Evolutionary conservation across 169 alveolate species (phyloP).

Genomic region (Toxoplasma gondii): DNA sequence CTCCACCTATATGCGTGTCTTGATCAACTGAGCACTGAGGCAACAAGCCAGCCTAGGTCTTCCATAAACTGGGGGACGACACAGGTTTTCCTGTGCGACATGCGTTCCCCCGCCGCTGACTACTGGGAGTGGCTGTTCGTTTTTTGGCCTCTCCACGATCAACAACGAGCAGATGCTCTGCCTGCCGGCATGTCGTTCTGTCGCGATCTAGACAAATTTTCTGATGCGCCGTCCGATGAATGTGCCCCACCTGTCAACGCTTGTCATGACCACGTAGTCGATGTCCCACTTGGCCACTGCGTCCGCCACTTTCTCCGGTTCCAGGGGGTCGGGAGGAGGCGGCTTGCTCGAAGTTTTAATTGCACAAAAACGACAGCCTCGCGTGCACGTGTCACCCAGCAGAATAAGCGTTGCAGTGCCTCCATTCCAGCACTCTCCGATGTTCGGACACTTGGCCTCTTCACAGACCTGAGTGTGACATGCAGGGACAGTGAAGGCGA

Average conservation of each 20-base stretch:
- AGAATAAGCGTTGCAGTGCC: constrained; percentile 83
- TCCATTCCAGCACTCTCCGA: constrained; percentile 82
- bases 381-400: constrained; percentile 81
- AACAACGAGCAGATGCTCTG: no score
- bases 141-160: no score
- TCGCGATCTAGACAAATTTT: no score
- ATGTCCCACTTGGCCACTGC: constrained; percentile 79
- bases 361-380: constrained; percentile 81
- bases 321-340: constrained; percentile 77
- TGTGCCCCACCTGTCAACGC: constrained; percentile 73
- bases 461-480: constrained; percentile 72
- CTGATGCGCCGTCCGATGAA: neutral
- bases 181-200: no score
- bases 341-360: constrained; percentile 78
- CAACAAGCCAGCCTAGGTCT: no score
- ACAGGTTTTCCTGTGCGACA: no score
- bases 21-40: no score
- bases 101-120: no score
- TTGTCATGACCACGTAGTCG: constrained; percentile 76
- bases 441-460: constrained; percentile 83
- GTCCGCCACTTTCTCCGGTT: constrained; percentile 78
- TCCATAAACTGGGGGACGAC: no score
- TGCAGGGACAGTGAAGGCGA: neutral
- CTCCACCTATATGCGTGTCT: no score
- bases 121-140: no score